phyloP scores from a whole-genome alignment of 2,329 filamentous ascomycete species.

The Septoria linicola region DNA sequence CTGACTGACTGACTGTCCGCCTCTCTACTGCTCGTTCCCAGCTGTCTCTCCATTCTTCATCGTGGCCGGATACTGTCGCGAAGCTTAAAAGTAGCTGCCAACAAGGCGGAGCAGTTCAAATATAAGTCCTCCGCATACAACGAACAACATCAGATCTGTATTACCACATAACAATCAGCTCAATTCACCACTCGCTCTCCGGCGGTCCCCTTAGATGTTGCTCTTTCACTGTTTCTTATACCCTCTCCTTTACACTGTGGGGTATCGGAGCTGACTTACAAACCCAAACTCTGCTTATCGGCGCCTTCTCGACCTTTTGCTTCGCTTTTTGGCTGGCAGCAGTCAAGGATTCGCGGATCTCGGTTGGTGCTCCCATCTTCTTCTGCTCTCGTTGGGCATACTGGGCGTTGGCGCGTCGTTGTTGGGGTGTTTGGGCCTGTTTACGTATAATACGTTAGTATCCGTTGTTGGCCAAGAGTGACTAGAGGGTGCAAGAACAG shows the following conservation, averaged over 20 bases:
- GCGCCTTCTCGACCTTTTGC: constrained; percentile 40
- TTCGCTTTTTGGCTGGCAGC: constrained; percentile 50
- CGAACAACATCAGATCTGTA: constrained; percentile 60
- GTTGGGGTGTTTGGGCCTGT: constrained; percentile 78
- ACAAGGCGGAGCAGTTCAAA: constrained; percentile 57
- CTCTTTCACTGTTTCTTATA: neutral
- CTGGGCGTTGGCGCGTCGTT: constrained; percentile 76
- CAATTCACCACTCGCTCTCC: neutral
- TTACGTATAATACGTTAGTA: no score
- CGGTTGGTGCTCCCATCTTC: constrained; percentile 66
- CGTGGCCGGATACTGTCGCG: no score
- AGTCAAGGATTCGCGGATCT: constrained; percentile 43
- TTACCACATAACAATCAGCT: neutral
- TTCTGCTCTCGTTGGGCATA: constrained; percentile 71
- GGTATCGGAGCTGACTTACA: constrained; percentile 50
- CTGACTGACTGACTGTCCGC: no score
- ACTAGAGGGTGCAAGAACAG: neutral
- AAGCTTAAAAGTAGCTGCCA: constrained; percentile 34
- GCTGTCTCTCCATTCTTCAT: no score
- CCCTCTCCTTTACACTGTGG: neutral
- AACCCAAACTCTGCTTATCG: constrained; percentile 59
- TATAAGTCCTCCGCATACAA: constrained; percentile 60
- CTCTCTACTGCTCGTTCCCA: no score
- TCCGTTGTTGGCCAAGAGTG: neutral
- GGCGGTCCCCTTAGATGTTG: no score